These are phyloP conservation scores for Candida golubevii DNA, from an alignment of 805 yeast genomes.

Conservation along the genomic window DNA sequence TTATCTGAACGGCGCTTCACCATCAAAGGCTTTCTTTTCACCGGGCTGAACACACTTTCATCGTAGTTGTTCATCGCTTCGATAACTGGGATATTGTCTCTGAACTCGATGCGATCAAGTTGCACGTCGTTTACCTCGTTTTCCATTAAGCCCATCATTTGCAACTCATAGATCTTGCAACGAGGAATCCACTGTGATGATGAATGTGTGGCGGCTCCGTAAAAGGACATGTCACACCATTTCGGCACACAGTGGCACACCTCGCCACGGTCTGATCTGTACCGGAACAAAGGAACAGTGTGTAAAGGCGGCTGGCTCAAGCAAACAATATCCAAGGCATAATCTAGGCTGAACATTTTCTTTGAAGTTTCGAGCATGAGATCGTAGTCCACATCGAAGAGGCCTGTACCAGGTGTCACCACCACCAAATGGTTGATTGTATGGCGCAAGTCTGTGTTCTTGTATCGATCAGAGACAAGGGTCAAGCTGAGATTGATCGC, in stretches of 20 bases:
- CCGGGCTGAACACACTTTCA: constrained; percentile 44
- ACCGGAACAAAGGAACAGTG: constrained; percentile 83
- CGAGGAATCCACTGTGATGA: constrained; percentile 79
- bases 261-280: constrained; percentile 44
- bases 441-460: constrained; percentile 81
- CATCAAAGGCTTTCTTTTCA: constrained; percentile 9
- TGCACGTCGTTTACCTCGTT: constrained; percentile 72
- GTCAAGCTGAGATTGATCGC: constrained; percentile 83
- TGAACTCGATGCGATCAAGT: constrained; percentile 51
- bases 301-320: constrained; percentile 89
- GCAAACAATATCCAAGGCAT: constrained; percentile 85
- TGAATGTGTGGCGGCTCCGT: constrained; percentile 53
- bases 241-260: constrained; percentile 80
- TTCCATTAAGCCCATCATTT: constrained; percentile 98
- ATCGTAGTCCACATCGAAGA: constrained; percentile 85
- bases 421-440: constrained; percentile 88
- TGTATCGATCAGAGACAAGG: constrained; percentile 68
- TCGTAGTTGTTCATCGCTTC: constrained; percentile 73
- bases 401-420: constrained; percentile 88
- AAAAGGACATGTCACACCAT: constrained; percentile 93
- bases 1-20: background rate
- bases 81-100: constrained; percentile 37
- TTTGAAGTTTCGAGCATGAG: constrained; percentile 70
- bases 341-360: constrained; percentile 70
- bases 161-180: constrained; percentile 89